These are phyloP conservation scores for Salvia rosmarinus DNA, from an alignment of 257 asterid genomes.

Conservation along the genomic window DNA sequence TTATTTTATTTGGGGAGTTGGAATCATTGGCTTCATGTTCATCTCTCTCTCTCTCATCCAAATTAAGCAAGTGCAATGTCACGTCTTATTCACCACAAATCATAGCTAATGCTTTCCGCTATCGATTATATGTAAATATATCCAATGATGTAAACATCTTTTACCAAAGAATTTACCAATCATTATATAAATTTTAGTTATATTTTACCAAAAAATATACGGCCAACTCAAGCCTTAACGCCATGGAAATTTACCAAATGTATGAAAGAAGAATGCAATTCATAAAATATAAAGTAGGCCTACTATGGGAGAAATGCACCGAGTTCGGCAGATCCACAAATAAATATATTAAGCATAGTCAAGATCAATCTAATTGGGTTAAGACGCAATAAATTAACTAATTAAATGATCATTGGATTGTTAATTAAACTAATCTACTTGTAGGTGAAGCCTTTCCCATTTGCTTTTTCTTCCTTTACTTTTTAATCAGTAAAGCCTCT, in stretches of 20 bases:
- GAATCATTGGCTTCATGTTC: too few species aligned
- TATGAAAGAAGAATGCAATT: background rate
- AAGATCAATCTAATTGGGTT: background rate
- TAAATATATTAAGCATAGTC: background rate
- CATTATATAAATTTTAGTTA: too few species aligned
- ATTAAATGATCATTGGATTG: background rate
- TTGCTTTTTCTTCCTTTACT: too few species aligned
- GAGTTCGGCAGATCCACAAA: background rate
- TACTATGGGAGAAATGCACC: background rate
- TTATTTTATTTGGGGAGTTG: too few species aligned
- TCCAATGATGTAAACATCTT: too few species aligned
- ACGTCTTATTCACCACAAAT: too few species aligned
- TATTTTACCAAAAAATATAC: too few species aligned
- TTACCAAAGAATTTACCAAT: too few species aligned
- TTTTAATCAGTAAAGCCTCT: background rate
- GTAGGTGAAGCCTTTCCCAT: background rate
- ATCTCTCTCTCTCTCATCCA: too few species aligned
- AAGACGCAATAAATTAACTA: background rate
- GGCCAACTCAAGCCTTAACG: background rate
- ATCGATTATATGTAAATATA: too few species aligned
- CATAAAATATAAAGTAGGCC: background rate
- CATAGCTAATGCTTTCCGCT: too few species aligned
- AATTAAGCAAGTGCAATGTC: too few species aligned
- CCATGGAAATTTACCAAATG: background rate
- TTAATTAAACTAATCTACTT: background rate